These are phyloP conservation scores for Trichoderma polysporum DNA, from an alignment of 2,329 filamentous ascomycete species.

Conservation along the genomic window DNA sequence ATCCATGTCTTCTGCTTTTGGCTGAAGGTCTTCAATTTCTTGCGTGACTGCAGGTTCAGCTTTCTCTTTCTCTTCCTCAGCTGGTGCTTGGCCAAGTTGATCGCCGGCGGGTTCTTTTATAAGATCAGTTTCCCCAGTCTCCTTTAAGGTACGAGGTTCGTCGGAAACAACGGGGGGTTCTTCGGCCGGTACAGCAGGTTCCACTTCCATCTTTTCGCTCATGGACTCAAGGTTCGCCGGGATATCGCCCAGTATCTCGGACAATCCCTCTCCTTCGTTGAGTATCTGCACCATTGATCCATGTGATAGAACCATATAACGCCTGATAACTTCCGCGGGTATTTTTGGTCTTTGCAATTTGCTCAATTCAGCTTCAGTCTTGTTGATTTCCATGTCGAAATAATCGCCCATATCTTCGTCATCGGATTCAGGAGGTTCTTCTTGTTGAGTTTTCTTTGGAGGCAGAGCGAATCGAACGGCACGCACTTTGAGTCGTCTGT, in stretches of 20 bases:
- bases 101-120: background rate
- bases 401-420: conserved; percentile 60
- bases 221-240: background rate
- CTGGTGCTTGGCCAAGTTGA: background rate
- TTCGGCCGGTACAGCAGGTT: background rate
- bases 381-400: conserved; percentile 53
- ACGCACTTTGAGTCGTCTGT: conserved; percentile 33
- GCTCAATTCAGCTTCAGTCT: conserved; percentile 50
- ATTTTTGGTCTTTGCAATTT: conserved; percentile 44
- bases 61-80: conserved; percentile 2
- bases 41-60: conserved; percentile 24
- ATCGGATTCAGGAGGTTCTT: conserved; percentile 48
- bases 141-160: background rate
- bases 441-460: conserved; percentile 34
- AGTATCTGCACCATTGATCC: conserved; percentile 50
- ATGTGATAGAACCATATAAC: conserved; percentile 49
- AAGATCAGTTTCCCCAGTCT: background rate
- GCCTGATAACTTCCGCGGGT: conserved; percentile 44
- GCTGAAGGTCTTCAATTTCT: conserved; percentile 28
- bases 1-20: conserved; percentile 46
- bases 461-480: conserved; percentile 43
- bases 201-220: background rate
- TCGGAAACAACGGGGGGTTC: background rate
- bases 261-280: conserved; percentile 44
- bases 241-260: conserved; percentile 43